These are phyloP conservation scores for Zelopaecilomyces penicillatus DNA, from an alignment of 2,329 filamentous ascomycete species.

Conservation along the genomic window DNA sequence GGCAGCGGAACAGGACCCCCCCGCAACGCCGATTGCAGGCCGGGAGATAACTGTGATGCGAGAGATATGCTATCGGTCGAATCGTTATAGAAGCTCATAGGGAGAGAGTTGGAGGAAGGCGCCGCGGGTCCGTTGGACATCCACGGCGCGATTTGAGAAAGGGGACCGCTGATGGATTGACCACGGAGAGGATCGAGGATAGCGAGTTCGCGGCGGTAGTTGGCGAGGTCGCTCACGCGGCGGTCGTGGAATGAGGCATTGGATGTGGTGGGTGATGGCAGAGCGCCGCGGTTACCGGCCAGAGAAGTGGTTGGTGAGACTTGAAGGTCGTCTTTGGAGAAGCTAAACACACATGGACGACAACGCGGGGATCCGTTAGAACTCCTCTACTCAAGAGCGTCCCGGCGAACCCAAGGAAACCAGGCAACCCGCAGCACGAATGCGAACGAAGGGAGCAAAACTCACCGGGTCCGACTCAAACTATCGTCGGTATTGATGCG, in stretches of 20 bases:
- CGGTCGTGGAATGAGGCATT: constrained; percentile 41
- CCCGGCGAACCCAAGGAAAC: background rate
- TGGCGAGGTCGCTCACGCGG: constrained; percentile 53
- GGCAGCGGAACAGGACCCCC: constrained; percentile 25
- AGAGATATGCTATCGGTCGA: constrained; percentile 61
- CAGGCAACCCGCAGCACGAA: background rate
- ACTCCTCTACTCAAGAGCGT: background rate
- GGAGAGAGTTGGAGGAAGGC: constrained; percentile 29
- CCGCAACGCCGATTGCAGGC: constrained; percentile 40
- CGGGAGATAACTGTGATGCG: constrained; percentile 60
- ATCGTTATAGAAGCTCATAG: constrained; percentile 64
- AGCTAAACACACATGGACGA: constrained; percentile 5
- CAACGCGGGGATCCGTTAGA: constrained; percentile 7
- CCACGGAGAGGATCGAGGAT: constrained; percentile 56
- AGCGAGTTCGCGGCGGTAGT: constrained; percentile 64
- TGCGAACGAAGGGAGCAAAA: background rate
- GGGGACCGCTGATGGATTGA: constrained; percentile 50
- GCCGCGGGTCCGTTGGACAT: constrained; percentile 37
- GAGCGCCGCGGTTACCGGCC: constrained; percentile 33
- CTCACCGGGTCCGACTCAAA: background rate
- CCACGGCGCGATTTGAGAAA: constrained; percentile 52
- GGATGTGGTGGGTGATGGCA: constrained; percentile 36
- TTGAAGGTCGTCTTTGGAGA: constrained; percentile 29
- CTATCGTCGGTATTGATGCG: constrained; percentile 33
- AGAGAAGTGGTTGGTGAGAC: constrained; percentile 42